A percentile compares a stretch with the other conserved stretches of the same genome.
phyloP scores from a whole-genome alignment of 495 filamentous ascomycete genomes.

The Ascobolus immersus region DNA sequence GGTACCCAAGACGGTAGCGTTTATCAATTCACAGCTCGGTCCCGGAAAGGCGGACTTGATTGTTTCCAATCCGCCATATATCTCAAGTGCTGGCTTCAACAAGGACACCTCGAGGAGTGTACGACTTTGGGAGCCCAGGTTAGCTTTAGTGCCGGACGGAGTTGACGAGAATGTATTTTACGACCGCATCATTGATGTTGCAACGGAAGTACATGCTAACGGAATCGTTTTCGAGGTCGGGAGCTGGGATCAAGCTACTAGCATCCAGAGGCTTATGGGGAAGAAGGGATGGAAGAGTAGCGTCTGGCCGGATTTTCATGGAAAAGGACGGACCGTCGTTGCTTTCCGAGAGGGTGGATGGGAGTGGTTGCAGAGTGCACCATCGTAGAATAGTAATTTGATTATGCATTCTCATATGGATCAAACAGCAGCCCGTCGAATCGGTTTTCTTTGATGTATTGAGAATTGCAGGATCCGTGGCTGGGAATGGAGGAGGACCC shows the following conservation, averaged over 20 bases:
- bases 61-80: slow-evolving; percentile 76
- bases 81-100: slow-evolving; percentile 35
- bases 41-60: slow-evolving; percentile 34
- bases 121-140: slow-evolving; percentile 47
- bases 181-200: slow-evolving; percentile 6
- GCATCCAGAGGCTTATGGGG: slow-evolving; percentile 8
- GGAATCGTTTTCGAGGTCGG: slow-evolving; percentile 7
- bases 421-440: too few species aligned
- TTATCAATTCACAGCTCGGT: too few species aligned
- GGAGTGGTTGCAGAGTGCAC: too few species aligned
- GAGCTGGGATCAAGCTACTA: slow-evolving; percentile 9
- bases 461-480: too few species aligned
- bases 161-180: slow-evolving; percentile 11
- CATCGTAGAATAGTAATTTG: too few species aligned
- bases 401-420: too few species aligned
- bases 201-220: slow-evolving; percentile 5
- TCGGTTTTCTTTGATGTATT: too few species aligned
- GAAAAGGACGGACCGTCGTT: slow-evolving; percentile 12
- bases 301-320: slow-evolving; percentile 13
- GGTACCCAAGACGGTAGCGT: slow-evolving; percentile 1
- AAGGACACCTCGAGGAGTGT: slow-evolving; percentile 42
- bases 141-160: slow-evolving; percentile 53
- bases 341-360: slow-evolving; percentile 8
- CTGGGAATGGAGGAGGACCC: too few species aligned
- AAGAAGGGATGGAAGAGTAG: slow-evolving; percentile 3